Evolutionary conservation across 2,329 filamentous ascomycete species (phyloP), one percentile per base, ranked within the genome.

Genomic region (Aspergillus nomiae): DNA sequence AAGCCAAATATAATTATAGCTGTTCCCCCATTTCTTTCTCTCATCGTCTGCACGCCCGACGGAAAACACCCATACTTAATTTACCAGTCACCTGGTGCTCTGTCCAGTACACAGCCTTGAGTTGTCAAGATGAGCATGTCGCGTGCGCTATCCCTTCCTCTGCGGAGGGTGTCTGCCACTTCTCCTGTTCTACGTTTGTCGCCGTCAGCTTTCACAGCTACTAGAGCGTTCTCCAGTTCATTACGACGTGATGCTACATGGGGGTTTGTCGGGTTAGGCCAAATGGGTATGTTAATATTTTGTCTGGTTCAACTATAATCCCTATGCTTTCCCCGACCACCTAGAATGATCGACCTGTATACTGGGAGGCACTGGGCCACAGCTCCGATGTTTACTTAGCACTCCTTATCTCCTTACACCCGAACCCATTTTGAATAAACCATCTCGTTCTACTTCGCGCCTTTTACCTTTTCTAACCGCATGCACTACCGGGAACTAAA

Each of bases 211-310:
- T n/a, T 34, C 24, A 61, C 50, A 9, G 41, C 58, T 3, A 53
- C 58, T 16, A 69, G 79, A 62, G 67, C 73, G 34, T 86, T 87
- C 67, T 84, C 84, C 30, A 78, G 76, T 6, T 82, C 83, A 8
- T 54, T 72, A n/a, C 71, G 69, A 32, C 77, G 78, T 58, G 77
- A 81, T 70, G 80, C 81, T 65, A 83, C 82, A 69, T 88, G 83
- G 82, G 86, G 85, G 0, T 88, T 88, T 69, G 83, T 88, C 63
- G 86, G 86, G 16, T 75, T 88, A 51, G 86, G 86, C 16, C 84
- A 85, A 73, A 88, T 88, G 86, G 86, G 85, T 86, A 78, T 50
- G 80, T 77, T 34, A 12, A 32, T 56, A 12, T 32, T 53, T 6
- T 43, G 24, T 46, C 34, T 32, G 24, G 3, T 50, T 50, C 26